A percentile compares a stretch with the other conserved stretches of the same genome.
Evolutionary conservation across 345 rosid genomes (phyloP).

Genomic region (Aurinia saxatilis): DNA sequence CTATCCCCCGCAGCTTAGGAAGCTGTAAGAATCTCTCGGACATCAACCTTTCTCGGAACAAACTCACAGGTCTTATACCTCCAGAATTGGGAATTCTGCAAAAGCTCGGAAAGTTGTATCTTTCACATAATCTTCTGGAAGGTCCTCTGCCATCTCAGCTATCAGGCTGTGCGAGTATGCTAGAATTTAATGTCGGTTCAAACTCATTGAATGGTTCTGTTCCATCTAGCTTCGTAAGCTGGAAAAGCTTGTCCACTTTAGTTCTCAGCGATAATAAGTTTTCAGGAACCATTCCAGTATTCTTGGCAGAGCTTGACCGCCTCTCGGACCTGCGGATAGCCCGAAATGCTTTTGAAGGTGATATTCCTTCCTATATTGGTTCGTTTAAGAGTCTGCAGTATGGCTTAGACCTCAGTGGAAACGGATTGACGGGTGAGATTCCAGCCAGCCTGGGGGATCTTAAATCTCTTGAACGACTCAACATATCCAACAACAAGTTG

Average conservation of each 20-base stretch:
- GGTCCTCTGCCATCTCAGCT: constrained; percentile 64
- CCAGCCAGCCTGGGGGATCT: constrained; percentile 42
- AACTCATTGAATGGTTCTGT: constrained; percentile 56
- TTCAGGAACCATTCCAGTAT: constrained; percentile 52
- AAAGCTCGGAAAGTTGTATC: constrained; percentile 34
- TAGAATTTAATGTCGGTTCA: constrained; percentile 46
- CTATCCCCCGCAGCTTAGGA: constrained; percentile 53
- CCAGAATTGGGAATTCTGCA: constrained; percentile 46
- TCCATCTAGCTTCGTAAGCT: constrained; percentile 41
- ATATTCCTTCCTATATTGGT: constrained; percentile 58
- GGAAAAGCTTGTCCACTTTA: constrained; percentile 50
- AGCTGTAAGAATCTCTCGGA: constrained; percentile 37
- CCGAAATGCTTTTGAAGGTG: constrained; percentile 54
- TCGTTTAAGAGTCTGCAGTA: constrained; percentile 40
- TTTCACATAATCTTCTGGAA: constrained; percentile 55
- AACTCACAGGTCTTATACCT: constrained; percentile 54
- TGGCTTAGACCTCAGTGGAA: constrained; percentile 57
- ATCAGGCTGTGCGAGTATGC: constrained; percentile 40
- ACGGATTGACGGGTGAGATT: constrained; percentile 51
- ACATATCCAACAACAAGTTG: constrained; percentile 63
- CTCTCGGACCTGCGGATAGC: constrained; percentile 53
- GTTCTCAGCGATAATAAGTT: constrained; percentile 50
- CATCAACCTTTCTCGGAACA: constrained; percentile 53
- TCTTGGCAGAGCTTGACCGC: constrained; percentile 39
- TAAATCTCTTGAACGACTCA: constrained; percentile 38